A percentile compares a stretch with the other conserved stretches of the same genome.
These are phyloP conservation scores for Polygonum aviculare DNA, from an alignment of 148 eudicot species.

Conservation along the genomic window DNA sequence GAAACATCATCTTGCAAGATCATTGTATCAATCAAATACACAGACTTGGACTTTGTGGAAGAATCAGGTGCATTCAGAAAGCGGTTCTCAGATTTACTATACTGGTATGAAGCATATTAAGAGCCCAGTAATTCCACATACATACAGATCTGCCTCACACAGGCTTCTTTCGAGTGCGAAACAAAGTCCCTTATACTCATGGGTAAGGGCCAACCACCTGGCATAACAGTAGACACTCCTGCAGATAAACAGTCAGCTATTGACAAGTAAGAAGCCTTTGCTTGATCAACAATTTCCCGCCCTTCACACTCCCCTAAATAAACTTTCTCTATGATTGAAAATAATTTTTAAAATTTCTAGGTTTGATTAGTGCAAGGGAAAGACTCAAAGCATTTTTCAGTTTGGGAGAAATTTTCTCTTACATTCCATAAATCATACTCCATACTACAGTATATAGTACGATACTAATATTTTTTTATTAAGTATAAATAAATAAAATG, in stretches of 20 bases:
- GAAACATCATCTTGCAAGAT: slow-evolving; percentile 28
- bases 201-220: slow-evolving; percentile 89
- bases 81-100: slow-evolving; percentile 17
- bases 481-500: too few relatives aligned
- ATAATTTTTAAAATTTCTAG: too few relatives aligned
- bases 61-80: slow-evolving; percentile 15
- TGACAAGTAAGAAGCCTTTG: slow-evolving; percentile 35
- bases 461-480: too few relatives aligned
- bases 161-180: slow-evolving; percentile 50
- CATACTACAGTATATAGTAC: too few relatives aligned
- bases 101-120: slow-evolving; percentile 31
- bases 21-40: slow-evolving; percentile 39
- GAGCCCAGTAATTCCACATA: slow-evolving; percentile 62
- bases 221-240: slow-evolving; percentile 39
- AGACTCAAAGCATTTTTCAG: too few relatives aligned
- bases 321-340: too few relatives aligned
- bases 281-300: slow-evolving; percentile 44
- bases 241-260: slow-evolving; percentile 17
- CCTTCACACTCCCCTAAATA: slow-evolving; percentile 73
- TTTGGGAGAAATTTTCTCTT: too few relatives aligned
- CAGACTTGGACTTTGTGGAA: slow-evolving; percentile 18
- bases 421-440: too few relatives aligned
- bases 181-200: slow-evolving; percentile 52
- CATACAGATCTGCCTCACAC: slow-evolving; percentile 59
- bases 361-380: too few relatives aligned